Percentiles rank a stretch among this genome's conserved stretches.
Conservation (phyloP, 2,329 filamentous ascomycete genomes). For the Onygenales sp. region DNA sequence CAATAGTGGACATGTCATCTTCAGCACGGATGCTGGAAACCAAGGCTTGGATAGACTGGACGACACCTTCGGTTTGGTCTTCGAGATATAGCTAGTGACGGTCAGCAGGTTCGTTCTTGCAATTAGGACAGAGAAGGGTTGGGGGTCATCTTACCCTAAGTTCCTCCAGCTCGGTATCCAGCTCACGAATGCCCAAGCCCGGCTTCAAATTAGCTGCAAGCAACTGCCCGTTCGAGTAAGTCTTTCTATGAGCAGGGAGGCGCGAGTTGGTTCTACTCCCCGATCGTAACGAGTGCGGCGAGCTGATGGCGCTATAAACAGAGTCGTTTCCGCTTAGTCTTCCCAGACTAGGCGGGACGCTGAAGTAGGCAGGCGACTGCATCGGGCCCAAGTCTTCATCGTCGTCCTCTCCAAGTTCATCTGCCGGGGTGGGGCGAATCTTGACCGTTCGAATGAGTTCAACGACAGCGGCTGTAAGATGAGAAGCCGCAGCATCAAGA, state of each 20-base stretch:
- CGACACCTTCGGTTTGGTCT: conserved; percentile 68
- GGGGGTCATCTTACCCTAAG: conserved; percentile 41
- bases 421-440: conserved; percentile 64
- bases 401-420: conserved; percentile 70
- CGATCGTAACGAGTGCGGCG: conserved; percentile 44
- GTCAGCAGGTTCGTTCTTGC: conserved; percentile 9
- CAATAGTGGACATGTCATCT: conserved; percentile 54
- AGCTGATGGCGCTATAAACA: conserved; percentile 63
- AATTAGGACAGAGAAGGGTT: not conserved
- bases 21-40: conserved; percentile 62
- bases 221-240: conserved; percentile 20
- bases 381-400: conserved; percentile 55
- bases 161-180: conserved; percentile 46
- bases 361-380: conserved; percentile 60
- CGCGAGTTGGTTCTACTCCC: conserved; percentile 23
- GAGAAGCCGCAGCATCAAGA: conserved; percentile 84
- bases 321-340: conserved; percentile 58
- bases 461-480: conserved; percentile 76
- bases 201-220: conserved; percentile 19
- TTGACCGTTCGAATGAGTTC: conserved; percentile 78
- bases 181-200: conserved; percentile 32
- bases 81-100: conserved; percentile 60
- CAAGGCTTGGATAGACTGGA: conserved; percentile 73
- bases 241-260: conserved; percentile 20
- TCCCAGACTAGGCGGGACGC: conserved; percentile 41